Conservation (phyloP, 805 yeast genomes). For the Hanseniaspora valbyensis region DNA sequence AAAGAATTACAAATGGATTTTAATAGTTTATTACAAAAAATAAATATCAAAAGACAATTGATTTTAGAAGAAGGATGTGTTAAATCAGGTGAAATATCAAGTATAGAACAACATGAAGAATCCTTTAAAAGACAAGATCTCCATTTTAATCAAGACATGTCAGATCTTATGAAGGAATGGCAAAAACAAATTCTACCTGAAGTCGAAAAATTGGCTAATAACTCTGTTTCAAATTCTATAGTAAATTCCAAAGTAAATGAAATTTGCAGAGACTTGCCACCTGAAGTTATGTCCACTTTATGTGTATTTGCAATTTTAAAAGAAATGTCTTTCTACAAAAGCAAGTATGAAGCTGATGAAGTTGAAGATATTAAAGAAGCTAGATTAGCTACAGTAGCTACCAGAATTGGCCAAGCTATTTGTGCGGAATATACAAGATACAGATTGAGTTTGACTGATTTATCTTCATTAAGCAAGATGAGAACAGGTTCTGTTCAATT, state of each 20-base stretch:
- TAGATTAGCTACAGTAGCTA: neutral
- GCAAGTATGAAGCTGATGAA: slow-evolving; percentile 1
- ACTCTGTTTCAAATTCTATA: neutral
- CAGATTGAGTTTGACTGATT: neutral
- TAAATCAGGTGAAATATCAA: neutral
- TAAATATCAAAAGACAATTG: slow-evolving; percentile 67
- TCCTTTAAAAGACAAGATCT: neutral
- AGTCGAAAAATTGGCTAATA: slow-evolving; percentile 51
- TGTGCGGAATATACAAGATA: slow-evolving; percentile 5
- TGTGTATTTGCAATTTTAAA: slow-evolving; percentile 5
- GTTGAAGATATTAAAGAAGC: neutral
- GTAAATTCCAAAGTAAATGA: neutral
- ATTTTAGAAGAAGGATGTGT: slow-evolving; percentile 41
- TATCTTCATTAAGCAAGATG: neutral
- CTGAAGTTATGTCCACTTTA: neutral
- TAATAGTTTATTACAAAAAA: slow-evolving; percentile 53
- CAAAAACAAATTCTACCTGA: slow-evolving; percentile 59
- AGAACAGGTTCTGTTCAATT: neutral
- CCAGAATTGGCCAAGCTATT: neutral
- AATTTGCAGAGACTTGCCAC: neutral
- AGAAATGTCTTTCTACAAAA: slow-evolving; percentile 5
- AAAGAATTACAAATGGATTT: slow-evolving; percentile 43
- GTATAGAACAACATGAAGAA: neutral
- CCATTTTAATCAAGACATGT: neutral
- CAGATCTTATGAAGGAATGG: slow-evolving; percentile 73